Evolutionary conservation across 2,329 filamentous ascomycete species (phyloP).

Genomic region (Amauroascus verrucosus): DNA sequence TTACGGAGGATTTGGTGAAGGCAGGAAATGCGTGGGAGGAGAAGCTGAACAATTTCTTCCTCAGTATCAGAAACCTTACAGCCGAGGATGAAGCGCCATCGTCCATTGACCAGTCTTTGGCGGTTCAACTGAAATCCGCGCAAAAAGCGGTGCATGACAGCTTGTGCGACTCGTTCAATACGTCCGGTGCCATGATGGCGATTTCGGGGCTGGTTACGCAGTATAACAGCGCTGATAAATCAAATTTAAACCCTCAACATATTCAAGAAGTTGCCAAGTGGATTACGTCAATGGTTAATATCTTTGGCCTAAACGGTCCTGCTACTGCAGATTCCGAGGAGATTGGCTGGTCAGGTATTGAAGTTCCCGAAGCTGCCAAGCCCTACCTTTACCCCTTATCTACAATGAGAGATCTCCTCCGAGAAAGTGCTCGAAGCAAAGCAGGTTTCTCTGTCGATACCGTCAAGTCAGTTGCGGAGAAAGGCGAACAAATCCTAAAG

Average conservation of each 20-base stretch:
- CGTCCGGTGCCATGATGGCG: slow-evolving; percentile 64
- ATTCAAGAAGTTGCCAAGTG: slow-evolving; percentile 56
- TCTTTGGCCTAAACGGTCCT: slow-evolving; percentile 59
- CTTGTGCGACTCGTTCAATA: slow-evolving; percentile 80
- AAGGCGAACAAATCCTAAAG: slow-evolving; percentile 19
- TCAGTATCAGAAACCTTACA: slow-evolving; percentile 50
- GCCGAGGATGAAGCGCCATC: slow-evolving; percentile 18
- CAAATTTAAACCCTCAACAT: slow-evolving; percentile 38
- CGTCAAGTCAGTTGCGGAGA: slow-evolving; percentile 30
- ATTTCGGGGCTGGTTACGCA: slow-evolving; percentile 68
- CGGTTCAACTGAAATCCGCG: slow-evolving; percentile 42
- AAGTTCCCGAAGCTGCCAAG: slow-evolving; percentile 50
- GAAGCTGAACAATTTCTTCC: slow-evolving; percentile 61
- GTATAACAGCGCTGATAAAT: slow-evolving; percentile 52
- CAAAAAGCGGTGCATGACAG: slow-evolving; percentile 52
- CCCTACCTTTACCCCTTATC: slow-evolving; percentile 52
- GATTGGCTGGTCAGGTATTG: slow-evolving; percentile 57
- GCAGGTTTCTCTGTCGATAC: slow-evolving; percentile 32
- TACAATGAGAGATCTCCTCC: slow-evolving; percentile 47
- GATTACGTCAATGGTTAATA: slow-evolving; percentile 72
- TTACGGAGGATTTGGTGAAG: slow-evolving; percentile 69
- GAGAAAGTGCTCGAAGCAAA: slow-evolving; percentile 45
- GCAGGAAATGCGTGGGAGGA: slow-evolving; percentile 70
- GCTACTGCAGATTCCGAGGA: slow-evolving; percentile 28
- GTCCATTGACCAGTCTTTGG: slow-evolving; percentile 35